Evolutionary conservation across 2,329 filamentous ascomycete species (phyloP).

Genomic region (Cladosporium sp.): DNA sequence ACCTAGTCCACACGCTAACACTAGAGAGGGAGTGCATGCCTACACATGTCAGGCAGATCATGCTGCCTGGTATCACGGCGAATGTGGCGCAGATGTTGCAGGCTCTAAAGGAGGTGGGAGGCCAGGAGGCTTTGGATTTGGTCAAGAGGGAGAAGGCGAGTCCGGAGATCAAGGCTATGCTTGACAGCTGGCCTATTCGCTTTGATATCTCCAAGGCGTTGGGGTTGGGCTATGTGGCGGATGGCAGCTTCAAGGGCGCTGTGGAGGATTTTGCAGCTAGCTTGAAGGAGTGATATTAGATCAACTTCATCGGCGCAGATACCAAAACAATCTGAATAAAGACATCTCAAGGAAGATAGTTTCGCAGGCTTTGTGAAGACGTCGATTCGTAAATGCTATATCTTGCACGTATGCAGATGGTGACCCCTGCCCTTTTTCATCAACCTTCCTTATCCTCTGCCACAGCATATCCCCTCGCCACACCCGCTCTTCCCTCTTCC

Average conservation of each 20-base stretch:
- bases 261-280: slow-evolving; percentile 41
- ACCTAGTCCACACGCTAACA: slow-evolving; percentile 50
- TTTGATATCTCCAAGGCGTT: slow-evolving; percentile 55
- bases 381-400: neutral
- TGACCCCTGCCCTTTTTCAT: neutral
- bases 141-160: slow-evolving; percentile 51
- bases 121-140: slow-evolving; percentile 47
- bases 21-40: slow-evolving; percentile 49
- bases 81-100: slow-evolving; percentile 55
- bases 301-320: no score
- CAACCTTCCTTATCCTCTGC: slow-evolving; percentile 47
- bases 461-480: slow-evolving; percentile 83
- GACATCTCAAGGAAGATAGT: no score
- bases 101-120: slow-evolving; percentile 52
- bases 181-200: slow-evolving; percentile 53
- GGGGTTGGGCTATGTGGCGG: slow-evolving; percentile 48
- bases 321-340: no score
- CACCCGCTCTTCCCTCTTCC: slow-evolving; percentile 80
- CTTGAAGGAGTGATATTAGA: slow-evolving; percentile 23
- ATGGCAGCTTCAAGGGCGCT: slow-evolving; percentile 45
- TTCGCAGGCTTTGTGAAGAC: no score
- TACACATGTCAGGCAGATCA: slow-evolving; percentile 47
- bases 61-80: slow-evolving; percentile 52
- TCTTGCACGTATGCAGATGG: neutral
- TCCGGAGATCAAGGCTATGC: slow-evolving; percentile 47